Evolutionary conservation across 1,284 basidiomycete genomes (phyloP), one percentile per base, ranked within the genome.

Genomic region (Xerocomus nothofagi): DNA sequence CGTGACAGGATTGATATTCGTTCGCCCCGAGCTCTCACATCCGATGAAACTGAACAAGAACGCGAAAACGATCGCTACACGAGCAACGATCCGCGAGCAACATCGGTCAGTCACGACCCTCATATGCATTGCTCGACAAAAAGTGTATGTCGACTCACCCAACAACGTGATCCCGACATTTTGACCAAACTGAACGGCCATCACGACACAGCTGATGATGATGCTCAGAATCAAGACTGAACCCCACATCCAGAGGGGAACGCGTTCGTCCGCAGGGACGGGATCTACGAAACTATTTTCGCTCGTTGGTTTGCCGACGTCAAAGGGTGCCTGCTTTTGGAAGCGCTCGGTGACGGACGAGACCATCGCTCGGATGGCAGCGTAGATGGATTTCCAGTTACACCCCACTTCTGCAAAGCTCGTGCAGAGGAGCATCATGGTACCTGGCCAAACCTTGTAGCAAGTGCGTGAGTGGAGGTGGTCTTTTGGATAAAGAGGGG

Each of bases 101-200:
- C 14, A 18, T 34, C 3, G 3, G 10, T 57, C 21, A 45, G 37
- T 6, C n/a, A 33, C 24, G 40, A 8, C 6, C n/a, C n/a, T 2
- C 17, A 39, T 17, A 26, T 2, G 6, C 17, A 26, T 18, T 15
- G 12, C 12, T n/a, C 18, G 4, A 20, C 18, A 31, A 24, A n/a
- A n/a, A n/a, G n/a, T n/a, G n/a, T 9, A 6, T 20, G 4, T 6
- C 18, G 5, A 37, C 53, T 6, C 17, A 57, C 60, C 54, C 27
- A 83, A 72, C 56, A 83, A 69, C 17, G 76, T 79, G 46, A 81
- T 74, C 21, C 79, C 78, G 51, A 84, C 80, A 55, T 81, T 82
- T 73, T 81, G 75, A 53, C 73, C 61, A 70, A 81, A 83, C 39
- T 75, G 69, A 23, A 77, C 81, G 4, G 76, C 73, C 48, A 82